phyloP scores from a whole-genome alignment of 768 basidiomycete species.

The Trametopsis cervina region DNA sequence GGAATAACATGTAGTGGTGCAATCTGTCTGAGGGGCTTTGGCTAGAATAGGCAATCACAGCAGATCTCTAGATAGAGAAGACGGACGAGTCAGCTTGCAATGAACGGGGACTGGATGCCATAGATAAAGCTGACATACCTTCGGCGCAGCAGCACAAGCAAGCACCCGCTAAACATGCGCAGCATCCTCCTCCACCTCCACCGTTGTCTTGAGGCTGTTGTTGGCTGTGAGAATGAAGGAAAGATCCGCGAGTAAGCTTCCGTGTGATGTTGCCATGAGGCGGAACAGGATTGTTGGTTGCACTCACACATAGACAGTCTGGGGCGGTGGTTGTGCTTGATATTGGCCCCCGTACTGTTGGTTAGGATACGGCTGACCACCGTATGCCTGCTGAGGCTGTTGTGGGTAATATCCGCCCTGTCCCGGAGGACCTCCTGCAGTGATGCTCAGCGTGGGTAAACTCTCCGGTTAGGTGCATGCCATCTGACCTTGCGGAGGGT shows the following conservation, averaged over 20 bases:
- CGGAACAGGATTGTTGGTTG: no score
- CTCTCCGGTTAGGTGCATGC: no score
- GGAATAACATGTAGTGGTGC: not conserved
- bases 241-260: not conserved
- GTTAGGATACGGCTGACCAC: conserved; percentile 15
- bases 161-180: conserved; percentile 60
- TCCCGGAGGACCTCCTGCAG: conserved; percentile 43
- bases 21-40: not conserved
- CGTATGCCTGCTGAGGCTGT: conserved; percentile 67
- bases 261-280: not conserved
- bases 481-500: conserved; percentile 48
- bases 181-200: conserved; percentile 36
- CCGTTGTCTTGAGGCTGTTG: conserved; percentile 48
- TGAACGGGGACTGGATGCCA: not conserved
- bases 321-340: conserved; percentile 34
- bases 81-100: not conserved
- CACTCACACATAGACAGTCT: conserved; percentile 70
- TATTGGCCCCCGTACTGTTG: conserved; percentile 21
- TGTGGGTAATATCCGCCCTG: conserved; percentile 69
- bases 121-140: conserved; percentile 33
- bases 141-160: conserved; percentile 71
- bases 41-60: conserved; percentile 59
- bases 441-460: no score
- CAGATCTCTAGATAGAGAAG: conserved; percentile 48
- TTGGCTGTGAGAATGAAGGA: conserved; percentile 30